Percentiles rank a stretch among this genome's conserved stretches.
phyloP scores from a whole-genome alignment of 2,329 filamentous ascomycete genomes.

The Hypoxylon sp. region DNA sequence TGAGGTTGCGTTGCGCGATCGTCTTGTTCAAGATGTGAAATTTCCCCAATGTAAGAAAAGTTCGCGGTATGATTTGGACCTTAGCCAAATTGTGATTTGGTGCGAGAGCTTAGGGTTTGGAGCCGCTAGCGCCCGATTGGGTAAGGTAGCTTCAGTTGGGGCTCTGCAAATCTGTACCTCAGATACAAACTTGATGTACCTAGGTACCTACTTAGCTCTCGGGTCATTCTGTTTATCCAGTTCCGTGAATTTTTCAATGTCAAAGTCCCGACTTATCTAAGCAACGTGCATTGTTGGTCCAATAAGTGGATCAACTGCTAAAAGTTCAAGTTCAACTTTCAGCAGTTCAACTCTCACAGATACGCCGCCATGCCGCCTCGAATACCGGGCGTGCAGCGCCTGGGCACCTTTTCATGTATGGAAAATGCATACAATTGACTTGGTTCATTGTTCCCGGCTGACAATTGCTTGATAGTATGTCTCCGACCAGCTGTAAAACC shows the following conservation, averaged over 20 bases:
- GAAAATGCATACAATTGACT: background rate
- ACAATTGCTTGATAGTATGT: conserved; percentile 65
- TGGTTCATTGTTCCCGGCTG: conserved; percentile 40
- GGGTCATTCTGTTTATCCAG: conserved; percentile 17
- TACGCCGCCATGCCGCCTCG: conserved; percentile 74
- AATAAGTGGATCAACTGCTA: conserved; percentile 37
- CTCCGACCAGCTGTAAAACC: conserved; percentile 68
- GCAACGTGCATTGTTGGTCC: background rate
- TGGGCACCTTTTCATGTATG: conserved; percentile 74
- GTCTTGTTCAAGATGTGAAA: conserved; percentile 50
- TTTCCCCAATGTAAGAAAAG: conserved; percentile 56
- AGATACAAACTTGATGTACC: conserved; percentile 4
- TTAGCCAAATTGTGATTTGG: conserved; percentile 41
- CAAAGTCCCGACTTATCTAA: background rate
- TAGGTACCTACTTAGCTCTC: too few relatives aligned
- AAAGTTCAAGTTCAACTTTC: conserved; percentile 32
- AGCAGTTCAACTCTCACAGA: conserved; percentile 24
- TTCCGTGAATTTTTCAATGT: conserved; percentile 19
- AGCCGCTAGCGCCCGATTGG: conserved; percentile 33
- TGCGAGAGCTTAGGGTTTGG: conserved; percentile 45
- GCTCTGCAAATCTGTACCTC: conserved; percentile 11
- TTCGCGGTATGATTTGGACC: conserved; percentile 57
- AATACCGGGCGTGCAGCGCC: conserved; percentile 72
- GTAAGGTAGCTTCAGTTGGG: conserved; percentile 14
- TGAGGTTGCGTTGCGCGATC: conserved; percentile 51